These are phyloP conservation scores for Cryptococcus sp. DNA, from an alignment of 1,284 basidiomycete species.

Conservation along the genomic window DNA sequence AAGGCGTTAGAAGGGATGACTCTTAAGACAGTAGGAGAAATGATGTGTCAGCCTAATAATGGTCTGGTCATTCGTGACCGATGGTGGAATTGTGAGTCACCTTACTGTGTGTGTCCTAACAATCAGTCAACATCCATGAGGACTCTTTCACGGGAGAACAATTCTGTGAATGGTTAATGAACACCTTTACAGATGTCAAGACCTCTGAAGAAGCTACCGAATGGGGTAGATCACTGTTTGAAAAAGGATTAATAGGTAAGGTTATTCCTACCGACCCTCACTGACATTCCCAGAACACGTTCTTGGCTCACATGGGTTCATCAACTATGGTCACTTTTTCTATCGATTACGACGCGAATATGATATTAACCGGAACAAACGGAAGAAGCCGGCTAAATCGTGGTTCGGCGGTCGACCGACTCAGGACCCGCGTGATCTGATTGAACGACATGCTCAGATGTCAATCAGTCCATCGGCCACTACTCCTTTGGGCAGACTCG, in stretches of 20 bases:
- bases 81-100: constrained; percentile 40
- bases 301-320: constrained; percentile 67
- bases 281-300: constrained; percentile 57
- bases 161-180: constrained; percentile 78
- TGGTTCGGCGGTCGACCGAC: constrained; percentile 32
- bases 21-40: constrained; percentile 32
- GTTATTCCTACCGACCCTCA: neutral
- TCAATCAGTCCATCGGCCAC: constrained; percentile 11
- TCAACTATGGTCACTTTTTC: constrained; percentile 78
- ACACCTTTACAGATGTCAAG: constrained; percentile 77
- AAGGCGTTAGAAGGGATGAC: constrained; percentile 40
- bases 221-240: constrained; percentile 67
- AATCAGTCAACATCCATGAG: constrained; percentile 16
- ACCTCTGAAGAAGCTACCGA: constrained; percentile 72
- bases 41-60: constrained; percentile 44
- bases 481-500: constrained; percentile 7
- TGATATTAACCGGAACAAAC: constrained; percentile 24
- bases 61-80: constrained; percentile 41
- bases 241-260: constrained; percentile 67
- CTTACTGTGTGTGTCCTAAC: constrained; percentile 1
- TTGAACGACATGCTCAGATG: constrained; percentile 18
- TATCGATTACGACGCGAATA: constrained; percentile 77
- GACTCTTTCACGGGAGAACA: constrained; percentile 80
- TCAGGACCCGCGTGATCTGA: constrained; percentile 14
- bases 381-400: constrained; percentile 19